phyloP scores from a whole-genome alignment of 208 protist species.

The Wallacemonas collosoma region DNA sequence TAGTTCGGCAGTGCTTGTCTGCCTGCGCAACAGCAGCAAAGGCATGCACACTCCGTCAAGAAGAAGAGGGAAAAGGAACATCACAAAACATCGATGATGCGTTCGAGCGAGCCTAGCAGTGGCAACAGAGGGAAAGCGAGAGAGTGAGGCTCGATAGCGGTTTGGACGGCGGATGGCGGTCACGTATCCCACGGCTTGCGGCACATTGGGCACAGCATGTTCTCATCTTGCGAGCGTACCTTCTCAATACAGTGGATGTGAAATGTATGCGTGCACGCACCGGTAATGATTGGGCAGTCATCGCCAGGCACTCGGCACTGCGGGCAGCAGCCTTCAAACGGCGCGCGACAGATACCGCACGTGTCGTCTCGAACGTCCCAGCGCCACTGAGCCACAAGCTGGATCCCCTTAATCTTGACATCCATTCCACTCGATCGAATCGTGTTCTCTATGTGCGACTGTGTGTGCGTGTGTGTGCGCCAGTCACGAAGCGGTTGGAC shows the following conservation, averaged over 20 bases:
- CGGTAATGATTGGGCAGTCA: constrained; percentile 97
- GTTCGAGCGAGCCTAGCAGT: neutral
- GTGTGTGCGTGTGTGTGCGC: neutral
- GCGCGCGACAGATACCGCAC: constrained; percentile 87
- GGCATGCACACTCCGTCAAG: too few species aligned
- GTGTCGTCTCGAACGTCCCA: constrained; percentile 88
- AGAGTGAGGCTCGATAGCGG: too few species aligned
- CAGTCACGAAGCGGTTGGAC: neutral
- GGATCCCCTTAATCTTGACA: constrained; percentile 73
- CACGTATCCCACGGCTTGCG: constrained; percentile 79
- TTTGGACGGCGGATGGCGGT: neutral
- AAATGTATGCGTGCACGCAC: constrained; percentile 98
- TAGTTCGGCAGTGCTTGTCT: too few species aligned
- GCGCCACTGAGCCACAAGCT: constrained; percentile 85
- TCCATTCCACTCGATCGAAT: constrained; percentile 45
- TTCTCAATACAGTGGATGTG: constrained; percentile 99
- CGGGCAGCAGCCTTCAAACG: constrained; percentile 87
- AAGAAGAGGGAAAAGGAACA: too few species aligned
- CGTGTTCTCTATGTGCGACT: neutral
- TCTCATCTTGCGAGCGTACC: constrained; percentile 77
- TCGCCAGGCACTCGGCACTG: constrained; percentile 85
- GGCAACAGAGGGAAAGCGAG: neutral
- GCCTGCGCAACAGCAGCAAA: too few species aligned
- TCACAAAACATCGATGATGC: too few species aligned
- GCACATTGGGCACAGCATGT: constrained; percentile 81